Evolutionary conservation across 2,329 filamentous ascomycete species (phyloP).

Genomic region (Hypoxylon sp.): DNA sequence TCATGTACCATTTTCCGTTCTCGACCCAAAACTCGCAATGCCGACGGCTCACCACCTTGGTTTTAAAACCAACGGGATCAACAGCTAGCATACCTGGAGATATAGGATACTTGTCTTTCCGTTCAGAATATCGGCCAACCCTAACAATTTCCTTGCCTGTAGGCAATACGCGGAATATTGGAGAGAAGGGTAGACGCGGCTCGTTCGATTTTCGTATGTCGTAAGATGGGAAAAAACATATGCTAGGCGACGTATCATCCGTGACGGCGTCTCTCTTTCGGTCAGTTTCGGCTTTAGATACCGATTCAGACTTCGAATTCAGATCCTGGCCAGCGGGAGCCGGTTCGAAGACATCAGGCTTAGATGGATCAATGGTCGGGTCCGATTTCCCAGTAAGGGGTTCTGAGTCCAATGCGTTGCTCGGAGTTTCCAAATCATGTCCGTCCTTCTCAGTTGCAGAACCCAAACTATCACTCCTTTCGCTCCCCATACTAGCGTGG

Average conservation of each 20-base stretch:
- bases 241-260: slow-evolving; percentile 74
- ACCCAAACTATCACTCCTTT: background rate
- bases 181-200: slow-evolving; percentile 88
- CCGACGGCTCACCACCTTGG: slow-evolving; percentile 94
- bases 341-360: background rate
- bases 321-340: background rate
- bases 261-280: background rate
- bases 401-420: background rate
- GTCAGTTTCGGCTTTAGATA: background rate
- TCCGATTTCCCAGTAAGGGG: background rate
- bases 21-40: slow-evolving; percentile 98
- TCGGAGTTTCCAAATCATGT: background rate
- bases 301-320: background rate
- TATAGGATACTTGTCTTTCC: slow-evolving; percentile 80
- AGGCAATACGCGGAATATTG: slow-evolving; percentile 86
- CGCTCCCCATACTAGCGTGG: background rate
- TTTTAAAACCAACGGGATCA: slow-evolving; percentile 96
- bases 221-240: slow-evolving; percentile 92
- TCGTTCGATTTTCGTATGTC: slow-evolving; percentile 81
- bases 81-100: slow-evolving; percentile 81
- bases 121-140: slow-evolving; percentile 93
- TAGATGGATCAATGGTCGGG: background rate
- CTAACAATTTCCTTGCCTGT: slow-evolving; percentile 83
- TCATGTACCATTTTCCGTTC: slow-evolving; percentile 94
- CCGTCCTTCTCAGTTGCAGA: background rate